Percentiles rank a stretch among this genome's conserved stretches.
Conservation (phyloP, 306 rosid genomes). For the Comarum palustre region DNA sequence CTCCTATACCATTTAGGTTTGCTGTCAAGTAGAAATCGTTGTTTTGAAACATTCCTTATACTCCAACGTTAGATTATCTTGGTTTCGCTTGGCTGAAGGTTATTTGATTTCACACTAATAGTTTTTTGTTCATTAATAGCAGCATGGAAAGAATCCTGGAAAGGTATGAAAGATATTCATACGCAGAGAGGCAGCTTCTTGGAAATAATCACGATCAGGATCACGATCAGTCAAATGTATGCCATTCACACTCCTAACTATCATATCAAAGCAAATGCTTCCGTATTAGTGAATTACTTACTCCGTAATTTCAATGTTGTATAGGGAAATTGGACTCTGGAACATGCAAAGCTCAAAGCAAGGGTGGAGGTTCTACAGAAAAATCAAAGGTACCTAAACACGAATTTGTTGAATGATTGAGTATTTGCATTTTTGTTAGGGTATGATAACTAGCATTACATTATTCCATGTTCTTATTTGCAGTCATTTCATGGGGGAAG, state of each 20-base stretch:
- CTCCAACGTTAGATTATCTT: background rate
- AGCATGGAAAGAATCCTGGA: constrained; percentile 85
- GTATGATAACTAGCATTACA: background rate
- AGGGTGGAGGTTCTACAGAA: constrained; percentile 66
- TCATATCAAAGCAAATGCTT: background rate
- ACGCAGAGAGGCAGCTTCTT: constrained; percentile 56
- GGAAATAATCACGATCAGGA: constrained; percentile 30
- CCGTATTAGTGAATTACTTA: background rate
- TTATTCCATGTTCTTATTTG: constrained; percentile 2
- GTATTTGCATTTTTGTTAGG: too few relatives aligned
- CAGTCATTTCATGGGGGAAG: constrained; percentile 86
- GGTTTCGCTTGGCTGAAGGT: background rate
- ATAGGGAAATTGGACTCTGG: constrained; percentile 72
- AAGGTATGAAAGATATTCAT: constrained; percentile 79
- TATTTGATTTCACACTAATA: background rate
- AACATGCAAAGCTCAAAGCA: constrained; percentile 80
- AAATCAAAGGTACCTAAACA: constrained; percentile 56
- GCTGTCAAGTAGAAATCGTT: background rate
- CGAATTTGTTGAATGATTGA: background rate
- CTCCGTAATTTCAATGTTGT: background rate
- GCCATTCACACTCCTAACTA: background rate
- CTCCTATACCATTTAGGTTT: background rate
- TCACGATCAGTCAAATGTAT: constrained; percentile 37
- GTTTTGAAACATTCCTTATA: background rate
- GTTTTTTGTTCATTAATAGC: constrained; percentile 34